phyloP scores from a whole-genome alignment of 352 stramenopile genomes.

The Aphanomyces euteiches region DNA sequence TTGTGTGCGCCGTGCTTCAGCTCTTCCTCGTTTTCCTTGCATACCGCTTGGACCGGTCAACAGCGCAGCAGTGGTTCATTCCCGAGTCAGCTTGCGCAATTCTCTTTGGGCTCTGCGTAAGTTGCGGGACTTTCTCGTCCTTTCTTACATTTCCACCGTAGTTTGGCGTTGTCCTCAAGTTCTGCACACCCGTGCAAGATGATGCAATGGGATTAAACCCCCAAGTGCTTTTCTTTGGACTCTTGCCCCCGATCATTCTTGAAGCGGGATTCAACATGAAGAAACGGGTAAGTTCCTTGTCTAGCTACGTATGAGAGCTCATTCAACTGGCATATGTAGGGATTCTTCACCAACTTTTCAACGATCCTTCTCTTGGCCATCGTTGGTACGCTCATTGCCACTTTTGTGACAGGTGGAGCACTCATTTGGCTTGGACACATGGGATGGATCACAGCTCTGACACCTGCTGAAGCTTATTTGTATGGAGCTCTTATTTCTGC shows the following conservation, averaged over 20 bases:
- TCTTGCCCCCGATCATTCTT: slow-evolving; percentile 81
- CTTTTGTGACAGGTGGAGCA: slow-evolving; percentile 72
- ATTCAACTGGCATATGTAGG: slow-evolving; percentile 36
- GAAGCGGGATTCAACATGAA: slow-evolving; percentile 87
- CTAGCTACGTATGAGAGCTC: slow-evolving; percentile 38
- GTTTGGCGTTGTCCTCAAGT: slow-evolving; percentile 72
- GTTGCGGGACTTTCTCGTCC: slow-evolving; percentile 20
- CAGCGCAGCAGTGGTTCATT: slow-evolving; percentile 51
- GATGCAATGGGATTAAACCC: slow-evolving; percentile 59
- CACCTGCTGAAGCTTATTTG: slow-evolving; percentile 83
- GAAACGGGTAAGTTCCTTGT: slow-evolving; percentile 63
- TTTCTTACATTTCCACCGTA: slow-evolving; percentile 28
- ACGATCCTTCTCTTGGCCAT: slow-evolving; percentile 81
- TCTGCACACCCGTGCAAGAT: slow-evolving; percentile 74
- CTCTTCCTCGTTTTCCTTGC: slow-evolving; percentile 73
- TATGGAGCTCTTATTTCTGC: slow-evolving; percentile 92
- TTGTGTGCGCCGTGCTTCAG: slow-evolving; percentile 76
- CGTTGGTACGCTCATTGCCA: slow-evolving; percentile 72
- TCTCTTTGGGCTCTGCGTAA: slow-evolving; percentile 77
- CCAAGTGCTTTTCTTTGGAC: slow-evolving; percentile 77
- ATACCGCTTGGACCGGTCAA: slow-evolving; percentile 69
- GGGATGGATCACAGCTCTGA: slow-evolving; percentile 70
- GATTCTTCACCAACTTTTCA: slow-evolving; percentile 85
- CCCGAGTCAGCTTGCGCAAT: slow-evolving; percentile 80
- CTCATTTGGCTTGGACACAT: slow-evolving; percentile 72